A percentile compares a stretch with the other conserved stretches of the same genome.
phyloP scores from a whole-genome alignment of 1,139 yeast genomes.

The Debaryomycetaceae sp. region DNA sequence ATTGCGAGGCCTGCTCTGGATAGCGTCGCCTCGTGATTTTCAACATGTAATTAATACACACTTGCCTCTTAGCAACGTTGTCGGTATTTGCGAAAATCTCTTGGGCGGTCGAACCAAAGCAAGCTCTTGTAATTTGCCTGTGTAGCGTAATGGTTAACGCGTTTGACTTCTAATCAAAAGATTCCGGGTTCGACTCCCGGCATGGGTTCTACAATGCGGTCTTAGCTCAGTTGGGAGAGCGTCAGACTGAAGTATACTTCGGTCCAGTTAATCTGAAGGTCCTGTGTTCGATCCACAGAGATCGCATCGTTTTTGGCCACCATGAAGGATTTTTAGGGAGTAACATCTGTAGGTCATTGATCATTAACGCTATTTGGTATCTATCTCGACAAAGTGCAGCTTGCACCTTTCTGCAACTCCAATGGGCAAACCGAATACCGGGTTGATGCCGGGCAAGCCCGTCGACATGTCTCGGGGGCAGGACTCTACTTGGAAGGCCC shows the following conservation, averaged over 20 bases:
- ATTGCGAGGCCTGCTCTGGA: slow-evolving; percentile 48
- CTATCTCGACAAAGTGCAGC: slow-evolving; percentile 8
- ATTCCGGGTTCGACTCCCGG: slow-evolving; percentile 18
- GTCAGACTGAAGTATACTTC: slow-evolving; percentile 68
- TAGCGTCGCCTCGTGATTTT: neutral
- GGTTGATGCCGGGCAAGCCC: slow-evolving; percentile 40
- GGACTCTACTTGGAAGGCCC: slow-evolving; percentile 8
- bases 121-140: slow-evolving; percentile 9
- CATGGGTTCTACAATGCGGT: slow-evolving; percentile 36
- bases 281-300: slow-evolving; percentile 94
- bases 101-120: neutral
- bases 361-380: neutral
- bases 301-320: slow-evolving; percentile 47
- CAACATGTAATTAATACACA: neutral
- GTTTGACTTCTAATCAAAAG: slow-evolving; percentile 17
- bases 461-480: slow-evolving; percentile 21
- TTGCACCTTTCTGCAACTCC: slow-evolving; percentile 21
- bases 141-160: slow-evolving; percentile 17
- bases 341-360: too few species aligned
- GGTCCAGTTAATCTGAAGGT: slow-evolving; percentile 66
- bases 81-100: neutral
- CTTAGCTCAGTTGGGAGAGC: slow-evolving; percentile 89
- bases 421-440: slow-evolving; percentile 61
- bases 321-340: too few species aligned
- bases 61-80: neutral